Evolutionary conservation across 1,139 yeast genomes (phyloP), one percentile per base, ranked within the genome.

Genomic region (Diutina rugosa): DNA sequence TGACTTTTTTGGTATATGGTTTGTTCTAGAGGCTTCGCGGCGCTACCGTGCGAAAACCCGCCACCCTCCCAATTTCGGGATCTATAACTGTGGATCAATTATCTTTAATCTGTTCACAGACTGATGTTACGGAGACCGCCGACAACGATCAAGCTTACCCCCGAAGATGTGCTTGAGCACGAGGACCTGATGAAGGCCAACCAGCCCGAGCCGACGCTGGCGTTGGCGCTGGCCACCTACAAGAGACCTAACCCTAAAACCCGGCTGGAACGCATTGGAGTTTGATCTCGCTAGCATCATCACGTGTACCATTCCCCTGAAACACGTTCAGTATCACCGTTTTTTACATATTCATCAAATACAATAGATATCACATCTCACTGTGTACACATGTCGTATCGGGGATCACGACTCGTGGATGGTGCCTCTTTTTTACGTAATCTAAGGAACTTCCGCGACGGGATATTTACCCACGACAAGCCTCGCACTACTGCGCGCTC

Each of bases 51-150:
- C 18, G 26, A n/a, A 44, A 44, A 6, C 10, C 4, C 6, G 14
- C 14, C 41, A 35, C 14, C 26, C 26, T 21, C 26, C 26, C 26
- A 21, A 21, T 2, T 21, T 21, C 1, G 26, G 26, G 26, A 21
- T 21, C 26, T 21, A 21, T 21, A 21, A 21, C 26, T 21, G 26
- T 21, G 26, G 26, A 21, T 21, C 26, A 21, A 21, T 3, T 21
- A 21, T 21, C 26, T 3, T 2, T 32, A 32, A 32, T 32, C 6
- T 10, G 3, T 2, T 10, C 18, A 41, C 57, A 29, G 8, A 29
- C 38, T 28, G 16, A 84, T 84, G 89, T 71, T 85, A 56, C 70
- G 88, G 66, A 71, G 88, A 59, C 84, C 79, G 6, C 85, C 89
- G 2, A 84, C 90, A 0, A 75, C 82, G 1, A 84, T 84, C 57